Percentiles rank a stretch among this genome's conserved stretches.
phyloP scores from a whole-genome alignment of 1,284 basidiomycete species.

The Trametes hirsuta region DNA sequence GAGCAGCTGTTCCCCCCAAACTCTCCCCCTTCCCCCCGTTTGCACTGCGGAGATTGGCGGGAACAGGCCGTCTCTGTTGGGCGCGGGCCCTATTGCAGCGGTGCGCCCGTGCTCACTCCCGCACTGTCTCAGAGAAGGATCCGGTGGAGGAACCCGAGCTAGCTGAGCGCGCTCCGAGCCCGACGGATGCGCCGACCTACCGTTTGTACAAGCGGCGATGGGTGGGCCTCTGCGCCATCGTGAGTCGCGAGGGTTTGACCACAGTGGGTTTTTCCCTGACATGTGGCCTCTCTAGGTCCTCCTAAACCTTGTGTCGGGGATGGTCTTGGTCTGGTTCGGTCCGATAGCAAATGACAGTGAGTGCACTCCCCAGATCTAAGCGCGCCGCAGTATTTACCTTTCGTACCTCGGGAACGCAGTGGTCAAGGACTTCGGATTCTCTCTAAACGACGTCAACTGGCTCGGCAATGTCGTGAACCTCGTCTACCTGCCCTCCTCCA shows the following conservation, averaged over 20 bases:
- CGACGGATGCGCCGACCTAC: slow-evolving; percentile 39
- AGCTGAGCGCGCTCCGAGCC: slow-evolving; percentile 3
- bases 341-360: slow-evolving; percentile 71
- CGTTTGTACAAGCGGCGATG: slow-evolving; percentile 71
- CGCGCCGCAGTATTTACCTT: neutral
- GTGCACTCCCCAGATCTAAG: slow-evolving; percentile 34
- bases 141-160: neutral
- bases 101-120: neutral
- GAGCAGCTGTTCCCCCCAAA: neutral
- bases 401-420: slow-evolving; percentile 40
- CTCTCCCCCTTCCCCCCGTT: neutral
- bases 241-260: slow-evolving; percentile 33
- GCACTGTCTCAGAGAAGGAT: neutral
- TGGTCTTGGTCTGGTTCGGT: slow-evolving; percentile 76
- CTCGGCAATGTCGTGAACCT: slow-evolving; percentile 67
- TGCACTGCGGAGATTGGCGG: slow-evolving; percentile 1
- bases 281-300: slow-evolving; percentile 45
- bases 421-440: slow-evolving; percentile 60
- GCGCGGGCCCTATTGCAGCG: neutral
- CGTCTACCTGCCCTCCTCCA: slow-evolving; percentile 62
- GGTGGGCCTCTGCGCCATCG: slow-evolving; percentile 63
- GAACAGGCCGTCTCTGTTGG: neutral
- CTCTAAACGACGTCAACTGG: slow-evolving; percentile 75
- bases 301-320: slow-evolving; percentile 62
- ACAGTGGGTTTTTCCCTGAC: neutral